Conservation (phyloP, 2,329 filamentous ascomycete genomes). For the Botrytis aclada region DNA sequence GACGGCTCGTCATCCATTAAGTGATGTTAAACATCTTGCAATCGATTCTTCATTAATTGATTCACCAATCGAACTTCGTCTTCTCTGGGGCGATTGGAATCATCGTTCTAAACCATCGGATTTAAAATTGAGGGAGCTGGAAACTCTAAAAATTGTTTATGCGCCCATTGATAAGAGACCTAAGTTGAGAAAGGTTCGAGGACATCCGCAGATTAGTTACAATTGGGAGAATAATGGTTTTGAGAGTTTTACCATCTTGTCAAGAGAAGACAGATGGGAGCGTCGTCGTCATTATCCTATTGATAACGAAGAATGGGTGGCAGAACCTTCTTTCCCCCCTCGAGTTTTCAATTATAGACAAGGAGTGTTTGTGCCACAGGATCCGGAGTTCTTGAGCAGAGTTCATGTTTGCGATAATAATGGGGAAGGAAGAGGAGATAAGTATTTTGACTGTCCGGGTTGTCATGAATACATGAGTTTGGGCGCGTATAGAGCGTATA, state of each 20-base stretch:
- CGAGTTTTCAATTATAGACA: slow-evolving; percentile 1
- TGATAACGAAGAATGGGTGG: background rate
- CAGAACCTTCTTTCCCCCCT: background rate
- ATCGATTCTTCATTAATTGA: slow-evolving; percentile 7
- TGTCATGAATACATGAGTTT: slow-evolving; percentile 10
- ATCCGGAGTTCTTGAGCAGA: background rate
- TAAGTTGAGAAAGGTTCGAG: background rate
- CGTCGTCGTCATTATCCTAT: background rate
- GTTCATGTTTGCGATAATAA: background rate
- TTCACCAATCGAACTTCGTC: slow-evolving; percentile 10
- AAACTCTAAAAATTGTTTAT: slow-evolving; percentile 12
- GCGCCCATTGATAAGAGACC: background rate
- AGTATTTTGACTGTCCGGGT: slow-evolving; percentile 7
- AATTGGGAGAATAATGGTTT: background rate
- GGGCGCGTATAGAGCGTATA: background rate
- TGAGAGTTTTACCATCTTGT: background rate
- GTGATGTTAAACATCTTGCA: background rate
- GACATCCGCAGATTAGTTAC: background rate
- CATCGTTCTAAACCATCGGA: background rate
- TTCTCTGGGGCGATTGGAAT: slow-evolving; percentile 11
- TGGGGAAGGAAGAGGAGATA: background rate
- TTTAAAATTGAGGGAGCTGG: background rate
- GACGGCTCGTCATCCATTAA: background rate
- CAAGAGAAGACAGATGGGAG: background rate
- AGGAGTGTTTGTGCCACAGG: background rate